Percentiles rank a stretch among this genome's conserved stretches.
phyloP scores from a whole-genome alignment of 345 rosid species.

The Arabidopsis thaliana region TAIR10.1 NC_003070.9:13122501-13123000 shows the following conservation, averaged over 20 bases:
- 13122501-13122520: constrained; percentile 76
- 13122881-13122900: background rate
- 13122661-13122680: constrained; percentile 69
- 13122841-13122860: background rate
- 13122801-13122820: background rate
- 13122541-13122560: constrained; percentile 82
- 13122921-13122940: background rate
- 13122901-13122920: background rate
- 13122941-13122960: background rate
- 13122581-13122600: constrained; percentile 80
- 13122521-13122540: constrained; percentile 75
- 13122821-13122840: background rate
- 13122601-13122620: constrained; percentile 81
- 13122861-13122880: background rate
- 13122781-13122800: constrained; percentile 19
- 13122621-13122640: constrained; percentile 70
- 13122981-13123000: background rate
- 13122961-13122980: background rate
- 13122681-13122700: constrained; percentile 66
- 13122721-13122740: constrained; percentile 84
- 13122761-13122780: constrained; percentile 28
- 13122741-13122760: constrained; percentile 75
- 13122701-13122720: constrained; percentile 83
- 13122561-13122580: constrained; percentile 76
- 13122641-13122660: constrained; percentile 84